Base-by-base conservation (phyloP, 768 basidiomycete genomes). In the Leccinum ochraceum region DNA sequence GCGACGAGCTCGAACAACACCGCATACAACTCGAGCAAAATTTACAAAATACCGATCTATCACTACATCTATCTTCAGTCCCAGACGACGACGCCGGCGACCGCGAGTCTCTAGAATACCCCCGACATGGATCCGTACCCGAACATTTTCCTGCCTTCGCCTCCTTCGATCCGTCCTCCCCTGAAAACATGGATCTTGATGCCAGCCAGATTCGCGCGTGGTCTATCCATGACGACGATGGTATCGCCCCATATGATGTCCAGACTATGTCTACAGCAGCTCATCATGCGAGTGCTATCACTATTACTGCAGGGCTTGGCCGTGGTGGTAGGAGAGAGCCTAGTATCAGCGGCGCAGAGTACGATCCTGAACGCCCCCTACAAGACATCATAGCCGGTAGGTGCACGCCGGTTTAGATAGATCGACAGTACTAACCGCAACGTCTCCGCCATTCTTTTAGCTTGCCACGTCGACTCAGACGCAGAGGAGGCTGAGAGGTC, bases 221-320 rank as follows among this genome's bases (percentile, higher is more conserved):
- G 85, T 84, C 84, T 22, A 83, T 84, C 67, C 80, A 89, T 54
- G 80, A 83, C 58, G 87, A 90, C 4, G 88, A 89, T 13, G 88
- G 85, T 20, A 75, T 87, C 34, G 79, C 82, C 63, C 87, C 88
- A 0, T 90, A 86, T 64, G 83, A 81, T 44, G 86, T 83, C 22
- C 85, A 86, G 60, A 90, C 89, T 0, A 73, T 92, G 60, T 94
- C 92, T 0, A 95, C 94, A 0, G 86, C 85, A 9, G 92, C 88
- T 1, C 95, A 97, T 73, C 95, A 97, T 74, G 94, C 92, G 26
- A 92, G 89, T 63, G 92, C 86, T 3, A 78, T 96, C 56, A 96
- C 95, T 0, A 80, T 97, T 17, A 90, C 83, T 56, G 92, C 93
- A 4, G 94, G 95, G 1, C 81, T 96, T 10, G 80, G 79, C 2